Evolutionary conservation across 257 asterid species (phyloP).

Genomic region (Cynanchum wilfordii): DNA sequence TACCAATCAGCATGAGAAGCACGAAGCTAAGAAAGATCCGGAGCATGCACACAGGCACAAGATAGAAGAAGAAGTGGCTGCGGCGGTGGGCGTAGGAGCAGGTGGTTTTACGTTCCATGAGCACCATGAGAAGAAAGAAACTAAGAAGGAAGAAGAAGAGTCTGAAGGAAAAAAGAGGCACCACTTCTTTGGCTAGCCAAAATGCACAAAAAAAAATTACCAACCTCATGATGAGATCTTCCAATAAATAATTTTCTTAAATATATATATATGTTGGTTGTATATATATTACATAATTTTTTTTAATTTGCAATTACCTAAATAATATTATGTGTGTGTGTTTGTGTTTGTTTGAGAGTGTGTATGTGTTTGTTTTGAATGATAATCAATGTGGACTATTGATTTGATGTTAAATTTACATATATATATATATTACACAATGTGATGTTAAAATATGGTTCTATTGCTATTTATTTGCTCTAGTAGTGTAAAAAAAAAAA

Average conservation of each 20-base stretch:
- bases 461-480: neutral
- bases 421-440: neutral
- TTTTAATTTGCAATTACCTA: neutral
- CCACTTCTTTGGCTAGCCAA: slow-evolving; percentile 4
- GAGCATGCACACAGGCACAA: slow-evolving; percentile 57
- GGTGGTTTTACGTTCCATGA: slow-evolving; percentile 73
- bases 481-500: neutral
- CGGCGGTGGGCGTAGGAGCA: slow-evolving; percentile 42
- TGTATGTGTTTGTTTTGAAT: neutral
- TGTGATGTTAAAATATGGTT: neutral
- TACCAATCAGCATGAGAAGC: slow-evolving; percentile 59
- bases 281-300: too few relatives aligned
- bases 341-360: too few relatives aligned
- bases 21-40: slow-evolving; percentile 58
- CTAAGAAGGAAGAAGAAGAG: slow-evolving; percentile 42
- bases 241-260: too few relatives aligned
- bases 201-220: slow-evolving; percentile 1
- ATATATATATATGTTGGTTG: too few relatives aligned
- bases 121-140: slow-evolving; percentile 64
- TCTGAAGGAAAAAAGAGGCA: slow-evolving; percentile 38
- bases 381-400: too few relatives aligned
- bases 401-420: neutral
- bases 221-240: too few relatives aligned
- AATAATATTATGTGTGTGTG: neutral
- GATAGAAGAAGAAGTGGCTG: slow-evolving; percentile 57